These are phyloP conservation scores for Fusarium palustre DNA, from an alignment of 2,329 filamentous ascomycete genomes.

Conservation along the genomic window DNA sequence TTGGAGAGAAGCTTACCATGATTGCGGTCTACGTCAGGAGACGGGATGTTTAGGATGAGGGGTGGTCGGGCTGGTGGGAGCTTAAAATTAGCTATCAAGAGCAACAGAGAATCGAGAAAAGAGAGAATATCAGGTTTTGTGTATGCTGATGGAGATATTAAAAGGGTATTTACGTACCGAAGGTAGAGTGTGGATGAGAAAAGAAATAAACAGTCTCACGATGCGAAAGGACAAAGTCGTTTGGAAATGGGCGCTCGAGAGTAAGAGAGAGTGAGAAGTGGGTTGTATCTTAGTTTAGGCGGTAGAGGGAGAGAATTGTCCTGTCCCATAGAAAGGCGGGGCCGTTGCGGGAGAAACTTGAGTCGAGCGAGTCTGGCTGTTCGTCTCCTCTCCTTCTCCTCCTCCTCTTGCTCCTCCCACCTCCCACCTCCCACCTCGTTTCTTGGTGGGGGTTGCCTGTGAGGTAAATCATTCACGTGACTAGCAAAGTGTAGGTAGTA, in stretches of 20 bases:
- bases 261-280: slow-evolving; percentile 30
- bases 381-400: slow-evolving; percentile 37
- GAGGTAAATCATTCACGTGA: slow-evolving; percentile 51
- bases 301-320: slow-evolving; percentile 34
- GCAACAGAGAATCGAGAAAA: slow-evolving; percentile 1
- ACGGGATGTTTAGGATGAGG: slow-evolving; percentile 46
- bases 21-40: slow-evolving; percentile 52
- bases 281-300: slow-evolving; percentile 42
- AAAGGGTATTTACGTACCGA: slow-evolving; percentile 31
- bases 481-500: background rate
- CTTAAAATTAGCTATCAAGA: slow-evolving; percentile 45
- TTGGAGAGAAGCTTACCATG: slow-evolving; percentile 54
- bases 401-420: background rate
- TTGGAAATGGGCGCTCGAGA: slow-evolving; percentile 34
- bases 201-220: slow-evolving; percentile 36
- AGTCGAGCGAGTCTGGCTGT: slow-evolving; percentile 17
- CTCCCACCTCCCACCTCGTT: slow-evolving; percentile 33
- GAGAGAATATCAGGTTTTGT: background rate
- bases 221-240: slow-evolving; percentile 43
- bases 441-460: slow-evolving; percentile 50
- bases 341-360: slow-evolving; percentile 50
- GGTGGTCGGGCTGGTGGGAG: slow-evolving; percentile 44
- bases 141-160: background rate
- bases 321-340: slow-evolving; percentile 45
- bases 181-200: slow-evolving; percentile 22